phyloP scores from a whole-genome alignment of 2,329 filamentous ascomycete genomes.

The Graphilbum sp. region DNA sequence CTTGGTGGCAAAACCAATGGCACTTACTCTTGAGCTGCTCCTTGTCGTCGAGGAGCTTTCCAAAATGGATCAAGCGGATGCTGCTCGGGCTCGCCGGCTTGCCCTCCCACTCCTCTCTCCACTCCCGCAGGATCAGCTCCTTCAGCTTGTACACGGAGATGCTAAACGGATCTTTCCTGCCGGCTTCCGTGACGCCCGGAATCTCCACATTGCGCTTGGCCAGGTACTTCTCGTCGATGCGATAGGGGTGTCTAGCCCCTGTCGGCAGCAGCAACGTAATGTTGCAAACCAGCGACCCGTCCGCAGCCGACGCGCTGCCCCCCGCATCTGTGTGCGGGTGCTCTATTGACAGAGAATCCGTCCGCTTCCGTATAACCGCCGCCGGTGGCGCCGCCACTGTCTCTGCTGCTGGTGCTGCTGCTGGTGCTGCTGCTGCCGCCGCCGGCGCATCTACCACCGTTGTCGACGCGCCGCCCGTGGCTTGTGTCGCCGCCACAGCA shows the following conservation, averaged over 20 bases:
- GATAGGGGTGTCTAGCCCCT: conserved; percentile 76
- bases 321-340: neutral
- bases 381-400: neutral
- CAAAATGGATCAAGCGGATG: conserved; percentile 84
- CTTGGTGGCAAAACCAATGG: too few species aligned
- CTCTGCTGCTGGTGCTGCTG: neutral
- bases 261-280: conserved; percentile 74
- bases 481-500: too few species aligned
- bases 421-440: conserved; percentile 8
- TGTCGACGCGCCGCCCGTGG: too few species aligned
- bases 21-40: conserved; percentile 64
- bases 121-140: conserved; percentile 83
- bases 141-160: conserved; percentile 91
- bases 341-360: conserved; percentile 7
- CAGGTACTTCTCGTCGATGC: conserved; percentile 75
- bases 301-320: conserved; percentile 3
- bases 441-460: neutral
- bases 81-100: conserved; percentile 74
- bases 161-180: conserved; percentile 60
- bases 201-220: conserved; percentile 63
- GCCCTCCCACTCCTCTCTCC: conserved; percentile 82
- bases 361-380: conserved; percentile 12
- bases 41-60: conserved; percentile 81
- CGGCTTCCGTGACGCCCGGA: conserved; percentile 43
- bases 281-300: conserved; percentile 34